phyloP scores from a whole-genome alignment of 768 basidiomycete genomes.

The Tephrocybe sp. region DNA sequence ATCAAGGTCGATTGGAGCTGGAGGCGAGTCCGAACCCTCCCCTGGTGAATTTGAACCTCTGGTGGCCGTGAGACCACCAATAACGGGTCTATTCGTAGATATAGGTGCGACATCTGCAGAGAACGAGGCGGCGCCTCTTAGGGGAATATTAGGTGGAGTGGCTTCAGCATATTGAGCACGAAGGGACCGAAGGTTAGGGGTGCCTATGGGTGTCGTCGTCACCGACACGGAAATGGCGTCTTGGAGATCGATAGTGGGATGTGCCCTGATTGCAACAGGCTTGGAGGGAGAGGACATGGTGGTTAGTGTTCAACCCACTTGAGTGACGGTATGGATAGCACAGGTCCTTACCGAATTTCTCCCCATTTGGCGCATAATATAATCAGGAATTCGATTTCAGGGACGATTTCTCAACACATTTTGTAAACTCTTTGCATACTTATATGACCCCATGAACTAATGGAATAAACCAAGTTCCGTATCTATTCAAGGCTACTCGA shows the following conservation, averaged over 20 bases:
- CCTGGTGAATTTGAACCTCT: constrained; percentile 18
- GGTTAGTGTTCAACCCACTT: constrained; percentile 16
- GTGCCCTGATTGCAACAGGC: constrained; percentile 48
- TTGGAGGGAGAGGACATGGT: constrained; percentile 54
- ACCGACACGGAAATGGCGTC: constrained; percentile 25
- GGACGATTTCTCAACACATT: not conserved
- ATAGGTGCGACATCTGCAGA: not conserved
- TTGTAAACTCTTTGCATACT: not conserved
- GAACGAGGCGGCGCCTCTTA: constrained; percentile 22
- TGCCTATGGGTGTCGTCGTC: constrained; percentile 42
- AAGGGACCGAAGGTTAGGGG: constrained; percentile 63
- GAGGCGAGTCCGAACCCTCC: constrained; percentile 27
- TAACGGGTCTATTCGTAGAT: constrained; percentile 5
- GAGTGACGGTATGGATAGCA: not conserved
- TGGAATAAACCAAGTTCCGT: not conserved
- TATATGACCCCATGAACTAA: not conserved
- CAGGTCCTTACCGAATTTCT: constrained; percentile 9
- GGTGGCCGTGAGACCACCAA: constrained; percentile 36
- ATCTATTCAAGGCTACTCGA: not conserved
- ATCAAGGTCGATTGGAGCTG: constrained; percentile 43
- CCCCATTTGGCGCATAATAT: constrained; percentile 1
- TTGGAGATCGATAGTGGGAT: constrained; percentile 17
- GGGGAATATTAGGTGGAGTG: constrained; percentile 55
- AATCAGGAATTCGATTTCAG: not conserved
- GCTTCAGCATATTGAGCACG: constrained; percentile 62